Conservation (phyloP, 2,329 filamentous ascomycete species). For the Xylaria sp. region DNA sequence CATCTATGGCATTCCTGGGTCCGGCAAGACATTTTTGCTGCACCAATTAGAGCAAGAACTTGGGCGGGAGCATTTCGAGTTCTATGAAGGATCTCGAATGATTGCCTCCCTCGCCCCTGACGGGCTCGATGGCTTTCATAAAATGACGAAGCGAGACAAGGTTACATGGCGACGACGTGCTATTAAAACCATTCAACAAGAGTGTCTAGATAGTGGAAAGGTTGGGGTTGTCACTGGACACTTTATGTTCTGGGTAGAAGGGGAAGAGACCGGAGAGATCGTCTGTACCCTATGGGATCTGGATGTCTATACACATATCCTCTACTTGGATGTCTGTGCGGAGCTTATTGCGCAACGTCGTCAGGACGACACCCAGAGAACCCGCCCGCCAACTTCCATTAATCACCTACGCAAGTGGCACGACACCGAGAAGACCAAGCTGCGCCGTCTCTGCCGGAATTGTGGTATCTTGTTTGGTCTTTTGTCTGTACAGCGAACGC, state of each 20-base stretch:
- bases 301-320: slow-evolving; percentile 64
- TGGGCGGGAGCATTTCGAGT: slow-evolving; percentile 52
- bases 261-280: slow-evolving; percentile 42
- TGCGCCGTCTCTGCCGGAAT: slow-evolving; percentile 57
- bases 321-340: slow-evolving; percentile 62
- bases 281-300: slow-evolving; percentile 60
- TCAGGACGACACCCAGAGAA: slow-evolving; percentile 51
- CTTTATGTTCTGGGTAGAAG: slow-evolving; percentile 63
- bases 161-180: slow-evolving; percentile 55
- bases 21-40: slow-evolving; percentile 47
- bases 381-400: slow-evolving; percentile 50
- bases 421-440: slow-evolving; percentile 54
- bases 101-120: slow-evolving; percentile 57
- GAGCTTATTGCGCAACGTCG: slow-evolving; percentile 53
- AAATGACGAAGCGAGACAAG: slow-evolving; percentile 53
- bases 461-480: slow-evolving; percentile 60
- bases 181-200: slow-evolving; percentile 56
- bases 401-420: slow-evolving; percentile 61
- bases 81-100: slow-evolving; percentile 64
- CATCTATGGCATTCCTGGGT: slow-evolving; percentile 41
- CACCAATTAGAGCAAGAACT: slow-evolving; percentile 51
- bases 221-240: slow-evolving; percentile 65
- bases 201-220: slow-evolving; percentile 51
- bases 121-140: slow-evolving; percentile 61
- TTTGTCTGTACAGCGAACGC: slow-evolving; percentile 6